Conservation (phyloP, 768 basidiomycete genomes). For the Tulasnella calospora region DNA sequence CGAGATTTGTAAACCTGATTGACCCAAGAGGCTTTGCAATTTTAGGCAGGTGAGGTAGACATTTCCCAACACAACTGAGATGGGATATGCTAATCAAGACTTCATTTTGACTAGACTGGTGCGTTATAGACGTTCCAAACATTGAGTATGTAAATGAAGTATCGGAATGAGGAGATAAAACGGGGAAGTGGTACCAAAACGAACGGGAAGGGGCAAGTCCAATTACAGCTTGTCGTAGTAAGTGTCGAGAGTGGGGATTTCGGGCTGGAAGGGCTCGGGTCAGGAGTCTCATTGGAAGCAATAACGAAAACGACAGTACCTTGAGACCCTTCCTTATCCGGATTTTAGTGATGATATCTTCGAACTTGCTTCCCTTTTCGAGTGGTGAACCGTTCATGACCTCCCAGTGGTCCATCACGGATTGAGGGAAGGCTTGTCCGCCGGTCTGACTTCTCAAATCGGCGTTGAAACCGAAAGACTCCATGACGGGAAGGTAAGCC, state of each 20-base stretch:
- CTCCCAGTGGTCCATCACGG: conserved; percentile 92
- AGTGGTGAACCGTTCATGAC: conserved; percentile 75
- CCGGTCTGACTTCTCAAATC: conserved; percentile 86
- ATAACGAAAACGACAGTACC: conserved; percentile 40
- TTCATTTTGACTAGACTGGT: background rate
- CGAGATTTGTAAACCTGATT: background rate
- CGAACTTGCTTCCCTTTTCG: conserved; percentile 89
- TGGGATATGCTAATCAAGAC: background rate
- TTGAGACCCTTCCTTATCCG: conserved; percentile 94
- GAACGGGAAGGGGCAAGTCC: background rate
- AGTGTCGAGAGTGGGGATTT: conserved; percentile 77
- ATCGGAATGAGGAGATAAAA: background rate
- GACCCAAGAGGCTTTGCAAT: too few relatives aligned
- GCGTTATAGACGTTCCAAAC: conserved; percentile 5
- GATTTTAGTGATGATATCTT: conserved; percentile 75
- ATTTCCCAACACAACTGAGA: background rate
- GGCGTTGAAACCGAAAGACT: conserved; percentile 97
- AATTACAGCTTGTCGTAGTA: conserved; percentile 83
- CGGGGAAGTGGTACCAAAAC: background rate
- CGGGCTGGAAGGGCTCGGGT: conserved; percentile 50
- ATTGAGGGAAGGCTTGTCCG: conserved; percentile 98
- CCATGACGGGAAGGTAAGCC: conserved; percentile 86
- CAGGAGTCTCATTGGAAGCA: conserved; percentile 1
- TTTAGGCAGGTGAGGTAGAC: background rate
- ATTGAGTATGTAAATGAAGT: conserved; percentile 8